Evolutionary conservation across 345 rosid genomes (phyloP), one percentile per base, ranked within the genome.

Genomic region (Draba incana): DNA sequence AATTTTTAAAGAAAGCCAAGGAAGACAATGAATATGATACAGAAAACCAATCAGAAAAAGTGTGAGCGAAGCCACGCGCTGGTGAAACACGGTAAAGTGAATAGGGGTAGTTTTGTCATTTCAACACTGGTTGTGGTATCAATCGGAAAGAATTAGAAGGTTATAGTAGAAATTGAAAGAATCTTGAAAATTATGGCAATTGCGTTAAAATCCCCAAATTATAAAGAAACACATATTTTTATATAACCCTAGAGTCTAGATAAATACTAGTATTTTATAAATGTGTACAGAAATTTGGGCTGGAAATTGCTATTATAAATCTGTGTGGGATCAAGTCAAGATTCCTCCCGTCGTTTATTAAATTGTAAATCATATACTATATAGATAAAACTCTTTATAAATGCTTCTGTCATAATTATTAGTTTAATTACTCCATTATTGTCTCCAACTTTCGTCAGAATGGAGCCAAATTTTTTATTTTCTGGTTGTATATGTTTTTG

Each of bases 271-370:
- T 20, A 28, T 50, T 52, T 49, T 65, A 58, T 43, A 66, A 48
- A 31, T 46, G 9, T 60, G 9, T 12, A 59, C 46, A 66, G 10
- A 60, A 68, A 12, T 25, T 59, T 59, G 68, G 57, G 68, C 70
- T 66, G 72, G 50, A 59, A 44, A 74, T 74, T 35, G 44, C 9
- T 51, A 72, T 42, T 43, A 43, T 66, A 73, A 64, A 66, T 46
- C 25, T 67, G 64, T 61, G 77, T 66, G 28, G 67, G 78, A 74
- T 67, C 38, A 56, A 67, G 78, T 74, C 78, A 67, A 74, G 73
- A 67, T 61, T 67, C 73, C 73, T 61, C 68, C 11, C 13, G 73
- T 74, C 63, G 28, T 53, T 53, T 27, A 61, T 74, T 23, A 50
- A 57, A 65, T 45, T 27, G 57, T 46, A 66, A 66, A 66, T 59